Base-by-base conservation (phyloP, 345 rosid genomes). In the Linum tenue region DNA sequence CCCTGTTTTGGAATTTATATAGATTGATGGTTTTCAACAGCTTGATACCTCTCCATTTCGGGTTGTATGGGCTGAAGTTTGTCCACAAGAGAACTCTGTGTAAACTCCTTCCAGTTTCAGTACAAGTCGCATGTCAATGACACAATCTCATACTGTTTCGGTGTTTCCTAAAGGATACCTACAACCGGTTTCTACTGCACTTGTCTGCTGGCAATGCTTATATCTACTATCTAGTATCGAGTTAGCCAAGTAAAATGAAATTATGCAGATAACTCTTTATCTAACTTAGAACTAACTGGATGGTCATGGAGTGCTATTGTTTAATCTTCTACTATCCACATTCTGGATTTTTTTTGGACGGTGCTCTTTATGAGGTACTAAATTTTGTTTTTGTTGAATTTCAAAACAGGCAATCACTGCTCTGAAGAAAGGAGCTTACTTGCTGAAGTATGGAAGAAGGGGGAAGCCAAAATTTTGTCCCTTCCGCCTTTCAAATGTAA, bases 401-500 rank as follows among this genome's bases (percentile, higher is more conserved):
- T 70, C 43, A 35, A 31, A 31, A 16, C 66, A 65, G 69, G 69
- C 74, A 14, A 60, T 65, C 44, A 65, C 74, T 50, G 69, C 74
- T 71, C 74, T 71, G 59, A 65, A 71, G 39, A 71, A 66, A 36
- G 69, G 74, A 53, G 50, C 73, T 17, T 68, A 70, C 7, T 58
- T 70, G 44, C 73, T 70, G 37, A 70, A 70, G 69, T 70, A 70
- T 58, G 73, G 73, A 39, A 68, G 73, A 22, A 70, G 73, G 64
- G 73, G 73, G 38, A 70, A 70, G 61, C 73, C 73, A 3, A 70
- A 70, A 64, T 64, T 70, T 59, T 70, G 73, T 22, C 73, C 73
- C 51, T 70, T 70, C 65, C 58, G 73, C 60, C 73, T 70, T 59
- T 48, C 73, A 2, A 70, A 70, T 65, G 69, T 65, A 60, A 65